Evolutionary conservation across 495 filamentous ascomycete species (phyloP), one percentile per base, ranked within the genome.

Genomic region (Cryomyces minteri): DNA sequence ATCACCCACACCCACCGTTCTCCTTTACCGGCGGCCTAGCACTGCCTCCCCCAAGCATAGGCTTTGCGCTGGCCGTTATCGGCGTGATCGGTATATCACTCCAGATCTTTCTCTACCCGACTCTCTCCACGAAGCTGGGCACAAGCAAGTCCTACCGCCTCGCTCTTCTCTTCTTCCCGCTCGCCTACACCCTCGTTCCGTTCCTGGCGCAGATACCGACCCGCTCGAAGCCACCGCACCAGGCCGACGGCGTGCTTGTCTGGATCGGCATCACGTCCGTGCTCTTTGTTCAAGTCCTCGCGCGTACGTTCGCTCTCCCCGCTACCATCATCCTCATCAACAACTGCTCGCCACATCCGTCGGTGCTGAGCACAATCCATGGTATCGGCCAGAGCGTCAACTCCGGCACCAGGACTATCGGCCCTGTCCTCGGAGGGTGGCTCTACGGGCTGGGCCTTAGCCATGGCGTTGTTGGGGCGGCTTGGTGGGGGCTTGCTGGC

Each of bases 21-120:
- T 67, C 68, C 48, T 88, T 86, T 59, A 70, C 71, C 12, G 83
- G 83, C 44, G 83, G 83, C 0, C 67, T 88, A 5, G 82, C 77
- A 5, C 62, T 87, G 4, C 64, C 71, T n/a, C 75, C 82, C 1
- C 63, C 72, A 0, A 71, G 69, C 1, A 79, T 88, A 46, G 83
- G 82, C 14, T 51, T 79, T 37, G 79, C 78, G 38, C 74, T 84
- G 2, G 74, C 77, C 0, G 64, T 75, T n/a, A 76, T 83, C 32
- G 82, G 81, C 4, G 53, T 79, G 48, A 70, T 79, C 37, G 80
- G 80, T 6, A 76, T 88, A 25, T 61, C 74, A 10, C 55, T 84
- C 1, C 81, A 86, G 54, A 68, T 84, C 4, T 70, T 81, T 44
- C 52, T 87, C 45, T 87, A 86, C 57, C 79, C 81, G 1, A 60